Conservation (phyloP, 1,139 yeast genomes). For the Groenewaldozyma auringiensis region DNA sequence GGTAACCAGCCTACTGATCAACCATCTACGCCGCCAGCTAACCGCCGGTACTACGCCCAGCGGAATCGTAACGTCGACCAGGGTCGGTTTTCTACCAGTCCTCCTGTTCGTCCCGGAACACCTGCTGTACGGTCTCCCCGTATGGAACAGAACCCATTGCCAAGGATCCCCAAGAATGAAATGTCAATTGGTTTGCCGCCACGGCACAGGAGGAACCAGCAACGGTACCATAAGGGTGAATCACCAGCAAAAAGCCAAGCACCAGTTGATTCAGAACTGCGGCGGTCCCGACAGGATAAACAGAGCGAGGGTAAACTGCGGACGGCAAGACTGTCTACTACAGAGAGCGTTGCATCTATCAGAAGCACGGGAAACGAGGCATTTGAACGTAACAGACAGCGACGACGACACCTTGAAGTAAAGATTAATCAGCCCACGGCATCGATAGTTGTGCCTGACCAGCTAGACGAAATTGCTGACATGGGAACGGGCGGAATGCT, state of each 20-base stretch:
- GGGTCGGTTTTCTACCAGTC: neutral
- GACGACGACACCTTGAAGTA: neutral
- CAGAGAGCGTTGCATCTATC: neutral
- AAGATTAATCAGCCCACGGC: neutral
- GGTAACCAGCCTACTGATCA: neutral
- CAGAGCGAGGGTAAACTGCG: neutral
- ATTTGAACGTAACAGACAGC: neutral
- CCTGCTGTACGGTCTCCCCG: neutral
- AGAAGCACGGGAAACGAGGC: conserved; percentile 10
- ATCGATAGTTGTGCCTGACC: neutral
- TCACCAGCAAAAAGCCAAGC: too few relatives aligned
- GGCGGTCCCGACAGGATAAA: too few relatives aligned
- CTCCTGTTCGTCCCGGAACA: neutral
- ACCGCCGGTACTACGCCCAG: neutral
- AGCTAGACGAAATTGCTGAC: neutral
- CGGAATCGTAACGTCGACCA: conserved; percentile 2
- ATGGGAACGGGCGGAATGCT: neutral
- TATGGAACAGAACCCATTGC: neutral
- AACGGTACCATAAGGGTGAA: neutral
- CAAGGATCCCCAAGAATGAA: neutral
- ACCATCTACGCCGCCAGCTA: neutral
- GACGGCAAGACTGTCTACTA: neutral
- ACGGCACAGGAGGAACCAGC: neutral
- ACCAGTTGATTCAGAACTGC: too few relatives aligned
- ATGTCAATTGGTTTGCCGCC: too few relatives aligned